These are phyloP conservation scores for Aspergillus ruber DNA, from an alignment of 2,329 filamentous ascomycete genomes.

Conservation along the genomic window DNA sequence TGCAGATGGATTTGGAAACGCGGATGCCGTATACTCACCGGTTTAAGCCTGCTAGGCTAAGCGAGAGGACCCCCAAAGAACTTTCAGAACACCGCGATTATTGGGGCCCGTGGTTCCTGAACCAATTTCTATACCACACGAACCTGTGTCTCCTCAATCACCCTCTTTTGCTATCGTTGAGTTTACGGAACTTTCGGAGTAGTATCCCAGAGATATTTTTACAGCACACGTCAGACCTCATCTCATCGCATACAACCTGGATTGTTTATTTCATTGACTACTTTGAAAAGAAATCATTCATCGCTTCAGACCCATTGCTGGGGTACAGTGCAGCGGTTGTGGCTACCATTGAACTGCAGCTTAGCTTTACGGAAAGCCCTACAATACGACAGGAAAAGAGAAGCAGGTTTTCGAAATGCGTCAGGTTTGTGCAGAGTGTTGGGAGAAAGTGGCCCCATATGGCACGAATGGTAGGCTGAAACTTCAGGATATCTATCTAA, in stretches of 20 bases:
- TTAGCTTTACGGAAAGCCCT: slow-evolving; percentile 44
- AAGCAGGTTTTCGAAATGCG: slow-evolving; percentile 40
- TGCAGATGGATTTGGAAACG: slow-evolving; percentile 49
- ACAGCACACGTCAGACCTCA: slow-evolving; percentile 48
- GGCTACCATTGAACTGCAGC: slow-evolving; percentile 49
- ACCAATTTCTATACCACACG: slow-evolving; percentile 49
- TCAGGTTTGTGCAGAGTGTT: slow-evolving; percentile 39
- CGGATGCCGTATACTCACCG: slow-evolving; percentile 46
- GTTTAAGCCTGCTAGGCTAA: slow-evolving; percentile 45
- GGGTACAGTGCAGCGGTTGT: slow-evolving; percentile 48
- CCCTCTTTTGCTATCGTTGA: slow-evolving; percentile 47
- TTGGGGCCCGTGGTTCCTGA: slow-evolving; percentile 49
- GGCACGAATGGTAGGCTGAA: slow-evolving; percentile 33
- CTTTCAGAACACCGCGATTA: slow-evolving; percentile 44
- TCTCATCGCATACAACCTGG: slow-evolving; percentile 48
- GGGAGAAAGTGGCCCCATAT: slow-evolving; percentile 43
- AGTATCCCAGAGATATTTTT: slow-evolving; percentile 51
- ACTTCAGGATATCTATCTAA: neutral
- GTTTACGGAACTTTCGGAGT: slow-evolving; percentile 47
- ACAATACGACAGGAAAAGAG: slow-evolving; percentile 37
- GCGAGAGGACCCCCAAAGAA: slow-evolving; percentile 35
- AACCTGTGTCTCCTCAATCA: slow-evolving; percentile 51
- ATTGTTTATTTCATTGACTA: slow-evolving; percentile 48
- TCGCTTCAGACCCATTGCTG: slow-evolving; percentile 43
- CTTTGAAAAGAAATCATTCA: slow-evolving; percentile 40